phyloP scores from a whole-genome alignment of 352 stramenopile genomes.

The Blastocystis sp. region DNA sequence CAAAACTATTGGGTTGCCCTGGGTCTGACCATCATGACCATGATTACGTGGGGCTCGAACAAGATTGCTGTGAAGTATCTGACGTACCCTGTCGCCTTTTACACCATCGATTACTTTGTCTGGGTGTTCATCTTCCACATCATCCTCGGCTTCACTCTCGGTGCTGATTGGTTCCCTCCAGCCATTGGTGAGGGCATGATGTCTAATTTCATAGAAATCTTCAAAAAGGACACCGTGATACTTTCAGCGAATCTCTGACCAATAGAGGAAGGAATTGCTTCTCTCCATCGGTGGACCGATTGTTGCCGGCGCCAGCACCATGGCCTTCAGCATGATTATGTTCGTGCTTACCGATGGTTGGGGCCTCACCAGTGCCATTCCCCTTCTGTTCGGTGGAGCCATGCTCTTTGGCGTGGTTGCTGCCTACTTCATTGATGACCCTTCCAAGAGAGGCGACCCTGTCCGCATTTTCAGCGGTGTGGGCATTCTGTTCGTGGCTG shows the following conservation, averaged over 20 bases:
- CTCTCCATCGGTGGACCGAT: slow-evolving; percentile 28
- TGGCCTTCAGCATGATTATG: slow-evolving; percentile 64
- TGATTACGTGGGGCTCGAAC: slow-evolving; percentile 67
- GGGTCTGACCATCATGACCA: slow-evolving; percentile 55
- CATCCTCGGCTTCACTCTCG: slow-evolving; percentile 65
- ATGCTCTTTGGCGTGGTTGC: slow-evolving; percentile 68
- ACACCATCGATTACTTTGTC: slow-evolving; percentile 66
- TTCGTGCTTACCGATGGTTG: slow-evolving; percentile 62
- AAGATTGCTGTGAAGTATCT: slow-evolving; percentile 69
- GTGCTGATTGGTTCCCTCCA: slow-evolving; percentile 55
- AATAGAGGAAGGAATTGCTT: slow-evolving; percentile 25
- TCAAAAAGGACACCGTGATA: slow-evolving; percentile 56
- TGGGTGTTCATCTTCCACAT: slow-evolving; percentile 65
- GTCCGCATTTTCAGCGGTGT: slow-evolving; percentile 32
- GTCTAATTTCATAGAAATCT: slow-evolving; percentile 55
- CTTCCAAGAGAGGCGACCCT: background rate
- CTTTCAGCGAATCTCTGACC: background rate
- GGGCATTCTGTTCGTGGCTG: slow-evolving; percentile 54
- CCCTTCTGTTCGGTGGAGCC: slow-evolving; percentile 65
- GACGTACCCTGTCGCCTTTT: slow-evolving; percentile 57
- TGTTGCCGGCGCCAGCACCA: slow-evolving; percentile 35
- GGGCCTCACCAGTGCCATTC: slow-evolving; percentile 68
- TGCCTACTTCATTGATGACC: slow-evolving; percentile 35
- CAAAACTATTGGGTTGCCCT: slow-evolving; percentile 49
- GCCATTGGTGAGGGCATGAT: slow-evolving; percentile 48